phyloP scores from a whole-genome alignment of 2,329 filamentous ascomycete genomes.

The Magnaporthales sp. region DNA sequence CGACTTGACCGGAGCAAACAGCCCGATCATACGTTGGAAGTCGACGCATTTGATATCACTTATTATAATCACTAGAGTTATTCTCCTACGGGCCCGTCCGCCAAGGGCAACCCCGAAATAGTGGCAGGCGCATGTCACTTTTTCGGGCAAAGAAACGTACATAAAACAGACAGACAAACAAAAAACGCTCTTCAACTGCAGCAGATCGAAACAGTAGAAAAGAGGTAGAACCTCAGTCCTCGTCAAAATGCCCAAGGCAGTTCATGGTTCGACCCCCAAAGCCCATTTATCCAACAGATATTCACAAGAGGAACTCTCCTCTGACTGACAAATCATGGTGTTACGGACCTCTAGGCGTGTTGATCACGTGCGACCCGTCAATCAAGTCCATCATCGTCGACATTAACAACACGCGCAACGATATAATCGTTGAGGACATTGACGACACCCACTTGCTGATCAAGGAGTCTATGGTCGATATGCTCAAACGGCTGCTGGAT shows the following conservation, averaged over 20 bases:
- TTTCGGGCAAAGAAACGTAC: background rate
- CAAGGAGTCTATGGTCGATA: conserved; percentile 62
- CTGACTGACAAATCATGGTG: background rate
- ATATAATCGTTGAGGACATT: conserved; percentile 71
- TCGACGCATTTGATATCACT: background rate
- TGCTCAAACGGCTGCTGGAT: conserved; percentile 61
- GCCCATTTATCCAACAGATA: background rate
- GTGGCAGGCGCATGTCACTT: background rate
- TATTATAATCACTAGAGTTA: background rate
- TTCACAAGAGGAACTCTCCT: background rate
- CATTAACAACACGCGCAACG: conserved; percentile 61
- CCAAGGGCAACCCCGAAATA: background rate
- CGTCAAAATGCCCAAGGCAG: background rate
- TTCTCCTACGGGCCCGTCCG: background rate
- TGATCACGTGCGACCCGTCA: conserved; percentile 76
- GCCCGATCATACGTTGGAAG: background rate
- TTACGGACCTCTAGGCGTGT: conserved; percentile 42
- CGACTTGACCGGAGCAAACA: background rate
- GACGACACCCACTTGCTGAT: conserved; percentile 70
- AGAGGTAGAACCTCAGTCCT: background rate
- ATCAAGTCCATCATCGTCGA: conserved; percentile 80
- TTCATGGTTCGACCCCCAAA: background rate
- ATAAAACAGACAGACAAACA: background rate
- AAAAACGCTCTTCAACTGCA: background rate
- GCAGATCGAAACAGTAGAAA: background rate